Conservation (phyloP, 306 rosid species). For the Vigna angularis region DNA sequence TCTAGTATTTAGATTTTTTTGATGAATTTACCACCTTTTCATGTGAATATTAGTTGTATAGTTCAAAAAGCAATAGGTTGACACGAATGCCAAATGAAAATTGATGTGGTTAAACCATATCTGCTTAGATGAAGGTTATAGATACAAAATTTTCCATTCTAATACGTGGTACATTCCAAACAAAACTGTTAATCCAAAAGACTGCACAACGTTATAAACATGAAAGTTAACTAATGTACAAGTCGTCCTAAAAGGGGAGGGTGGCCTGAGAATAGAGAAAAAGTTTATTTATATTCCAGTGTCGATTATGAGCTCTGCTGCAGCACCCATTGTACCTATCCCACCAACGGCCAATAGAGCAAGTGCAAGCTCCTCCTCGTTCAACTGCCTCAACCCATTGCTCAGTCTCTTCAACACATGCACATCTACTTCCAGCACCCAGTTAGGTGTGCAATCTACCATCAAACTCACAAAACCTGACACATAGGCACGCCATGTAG, state of each 20-base stretch:
- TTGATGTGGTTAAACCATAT: not conserved
- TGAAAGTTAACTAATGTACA: conserved; percentile 44
- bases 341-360: conserved; percentile 82
- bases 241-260: conserved; percentile 19
- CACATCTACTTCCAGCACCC: conserved; percentile 89
- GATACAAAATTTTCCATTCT: conserved; percentile 37
- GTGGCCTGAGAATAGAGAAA: conserved; percentile 21
- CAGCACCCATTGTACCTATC: conserved; percentile 80
- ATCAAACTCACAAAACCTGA: conserved; percentile 83
- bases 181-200: conserved; percentile 32
- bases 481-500: conserved; percentile 92
- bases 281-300: conserved; percentile 47
- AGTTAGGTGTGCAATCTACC: conserved; percentile 81
- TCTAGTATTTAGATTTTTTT: too few relatives aligned
- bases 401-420: conserved; percentile 81
- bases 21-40: too few relatives aligned
- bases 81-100: not conserved
- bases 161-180: conserved; percentile 26
- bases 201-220: conserved; percentile 40
- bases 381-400: conserved; percentile 80
- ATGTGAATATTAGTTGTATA: too few relatives aligned
- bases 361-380: conserved; percentile 88
- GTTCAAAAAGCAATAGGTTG: not conserved
- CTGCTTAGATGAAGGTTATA: conserved; percentile 20
- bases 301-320: conserved; percentile 83